A percentile compares a stretch with the other conserved stretches of the same genome.
These are phyloP conservation scores for Pythium angustatum DNA, from an alignment of 352 stramenopile species.

Conservation along the genomic window DNA sequence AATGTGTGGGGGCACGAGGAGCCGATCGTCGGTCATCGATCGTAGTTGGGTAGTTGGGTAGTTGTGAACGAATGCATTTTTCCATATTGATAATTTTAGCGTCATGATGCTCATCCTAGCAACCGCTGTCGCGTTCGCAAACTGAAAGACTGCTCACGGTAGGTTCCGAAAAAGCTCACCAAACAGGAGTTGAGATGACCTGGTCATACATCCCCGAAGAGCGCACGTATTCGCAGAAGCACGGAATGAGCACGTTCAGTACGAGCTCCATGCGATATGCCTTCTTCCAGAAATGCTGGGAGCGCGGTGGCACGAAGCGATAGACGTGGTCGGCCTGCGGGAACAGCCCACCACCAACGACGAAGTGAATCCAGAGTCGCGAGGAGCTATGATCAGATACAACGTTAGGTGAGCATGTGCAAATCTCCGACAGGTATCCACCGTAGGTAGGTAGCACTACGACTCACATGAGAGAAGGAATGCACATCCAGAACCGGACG, in stretches of 20 bases:
- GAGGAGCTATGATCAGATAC: constrained; percentile 46
- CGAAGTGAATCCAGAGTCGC: constrained; percentile 71
- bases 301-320: constrained; percentile 71
- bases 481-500: constrained; percentile 80
- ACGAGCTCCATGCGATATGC: constrained; percentile 85
- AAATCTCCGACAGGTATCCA: too few relatives aligned
- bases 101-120: neutral
- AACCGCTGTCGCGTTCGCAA: too few relatives aligned
- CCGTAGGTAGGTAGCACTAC: too few relatives aligned
- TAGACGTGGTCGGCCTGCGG: constrained; percentile 81
- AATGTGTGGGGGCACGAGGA: constrained; percentile 42
- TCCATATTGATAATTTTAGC: neutral
- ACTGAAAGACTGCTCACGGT: too few relatives aligned
- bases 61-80: neutral
- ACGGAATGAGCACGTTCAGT: constrained; percentile 72
- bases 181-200: constrained; percentile 18
- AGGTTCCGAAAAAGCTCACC: constrained; percentile 1
- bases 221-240: constrained; percentile 66
- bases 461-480: constrained; percentile 65
- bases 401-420: neutral
- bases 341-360: constrained; percentile 71
- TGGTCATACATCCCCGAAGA: constrained; percentile 29
- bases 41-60: constrained; percentile 11
- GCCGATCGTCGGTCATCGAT: constrained; percentile 67
- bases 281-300: constrained; percentile 73